phyloP scores from a whole-genome alignment of 2,329 filamentous ascomycete species.

The Paracamarosporium sp. region DNA sequence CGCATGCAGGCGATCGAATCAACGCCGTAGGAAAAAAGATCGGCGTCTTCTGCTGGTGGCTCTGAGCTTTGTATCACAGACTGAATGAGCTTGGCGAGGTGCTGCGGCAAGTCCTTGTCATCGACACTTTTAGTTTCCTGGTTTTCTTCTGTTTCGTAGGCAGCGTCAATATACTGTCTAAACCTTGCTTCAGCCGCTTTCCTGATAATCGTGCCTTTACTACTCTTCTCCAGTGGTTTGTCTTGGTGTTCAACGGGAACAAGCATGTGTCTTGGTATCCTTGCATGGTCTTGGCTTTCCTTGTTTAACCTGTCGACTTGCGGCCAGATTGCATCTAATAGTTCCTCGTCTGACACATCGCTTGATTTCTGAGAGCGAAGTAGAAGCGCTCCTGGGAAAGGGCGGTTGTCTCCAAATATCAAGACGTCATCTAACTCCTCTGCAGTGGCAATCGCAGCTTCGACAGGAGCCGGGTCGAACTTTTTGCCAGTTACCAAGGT shows the following conservation, averaged over 20 bases:
- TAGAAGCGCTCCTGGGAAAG: constrained; percentile 64
- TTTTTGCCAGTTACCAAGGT: constrained; percentile 72
- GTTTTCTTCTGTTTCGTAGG: constrained; percentile 49
- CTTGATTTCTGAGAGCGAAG: constrained; percentile 50
- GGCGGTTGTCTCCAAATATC: constrained; percentile 66
- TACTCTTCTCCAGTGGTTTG: constrained; percentile 62
- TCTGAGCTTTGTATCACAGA: constrained; percentile 28
- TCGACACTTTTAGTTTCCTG: constrained; percentile 20
- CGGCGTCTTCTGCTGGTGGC: constrained; percentile 47
- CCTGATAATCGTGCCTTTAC: constrained; percentile 67
- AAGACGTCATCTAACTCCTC: constrained; percentile 60
- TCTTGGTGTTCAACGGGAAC: constrained; percentile 50
- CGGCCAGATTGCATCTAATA: constrained; percentile 53
- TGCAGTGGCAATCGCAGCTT: constrained; percentile 60
- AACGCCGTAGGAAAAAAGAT: constrained; percentile 65
- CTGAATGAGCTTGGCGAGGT: constrained; percentile 28
- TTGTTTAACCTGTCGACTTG: constrained; percentile 57
- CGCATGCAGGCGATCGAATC: constrained; percentile 66
- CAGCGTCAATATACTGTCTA: constrained; percentile 52
- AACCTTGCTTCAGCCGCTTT: constrained; percentile 60
- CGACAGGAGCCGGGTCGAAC: constrained; percentile 69
- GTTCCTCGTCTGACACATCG: constrained; percentile 39
- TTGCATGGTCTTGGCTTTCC: constrained; percentile 58
- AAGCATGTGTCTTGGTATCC: constrained; percentile 60
- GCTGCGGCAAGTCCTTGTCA: constrained; percentile 34